These are phyloP conservation scores for Neophaeococcomyces aloes DNA, from an alignment of 2,329 filamentous ascomycete genomes.

Conservation along the genomic window DNA sequence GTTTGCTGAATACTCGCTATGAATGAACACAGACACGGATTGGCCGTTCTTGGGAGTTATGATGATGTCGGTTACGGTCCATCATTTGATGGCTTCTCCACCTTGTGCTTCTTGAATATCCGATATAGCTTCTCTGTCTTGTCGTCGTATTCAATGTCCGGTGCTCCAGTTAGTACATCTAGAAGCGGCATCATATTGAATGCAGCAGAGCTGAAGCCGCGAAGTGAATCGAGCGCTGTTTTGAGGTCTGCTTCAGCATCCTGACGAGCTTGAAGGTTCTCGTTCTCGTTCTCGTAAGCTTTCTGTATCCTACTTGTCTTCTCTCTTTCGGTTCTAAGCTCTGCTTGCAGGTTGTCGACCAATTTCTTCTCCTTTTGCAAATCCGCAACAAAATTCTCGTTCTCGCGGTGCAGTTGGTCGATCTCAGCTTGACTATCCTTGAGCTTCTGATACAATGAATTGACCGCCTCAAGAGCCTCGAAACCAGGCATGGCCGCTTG, in stretches of 20 bases:
- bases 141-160: slow-evolving; percentile 8
- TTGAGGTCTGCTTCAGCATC: slow-evolving; percentile 1
- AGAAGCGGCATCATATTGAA: slow-evolving; percentile 5
- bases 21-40: no score
- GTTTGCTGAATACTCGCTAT: no score
- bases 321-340: slow-evolving; percentile 5
- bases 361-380: not conserved
- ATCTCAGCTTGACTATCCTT: not conserved
- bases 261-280: not conserved
- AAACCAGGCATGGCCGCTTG: not conserved
- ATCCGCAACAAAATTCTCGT: not conserved
- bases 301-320: slow-evolving; percentile 1
- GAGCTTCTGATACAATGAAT: slow-evolving; percentile 6
- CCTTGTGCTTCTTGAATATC: not conserved
- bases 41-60: no score
- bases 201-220: slow-evolving; percentile 5
- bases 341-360: slow-evolving; percentile 2
- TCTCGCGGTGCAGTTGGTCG: not conserved
- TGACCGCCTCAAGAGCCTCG: slow-evolving; percentile 4
- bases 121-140: slow-evolving; percentile 3
- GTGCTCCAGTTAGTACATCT: slow-evolving; percentile 5
- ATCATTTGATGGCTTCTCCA: not conserved
- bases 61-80: not conserved
- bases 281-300: slow-evolving; percentile 1
- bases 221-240: not conserved